Evolutionary conservation across 495 filamentous ascomycete species (phyloP).

Genomic region (Annulohypoxylon nitens): DNA sequence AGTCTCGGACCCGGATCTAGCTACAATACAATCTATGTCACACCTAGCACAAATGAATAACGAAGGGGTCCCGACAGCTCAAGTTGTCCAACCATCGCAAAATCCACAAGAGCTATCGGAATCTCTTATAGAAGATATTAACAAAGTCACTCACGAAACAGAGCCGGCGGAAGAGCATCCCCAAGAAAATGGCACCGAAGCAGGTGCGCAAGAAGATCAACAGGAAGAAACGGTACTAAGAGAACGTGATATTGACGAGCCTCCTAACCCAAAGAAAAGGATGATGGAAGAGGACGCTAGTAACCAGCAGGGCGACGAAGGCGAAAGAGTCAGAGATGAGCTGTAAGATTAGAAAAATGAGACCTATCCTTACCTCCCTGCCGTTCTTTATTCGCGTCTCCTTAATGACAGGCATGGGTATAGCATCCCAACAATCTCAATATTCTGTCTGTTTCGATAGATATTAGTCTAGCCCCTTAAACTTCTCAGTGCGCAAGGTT

Average conservation of each 20-base stretch:
- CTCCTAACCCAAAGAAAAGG: conserved; percentile 82
- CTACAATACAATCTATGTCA: conserved; percentile 37
- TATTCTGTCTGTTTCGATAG: conserved; percentile 45
- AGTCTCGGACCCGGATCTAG: conserved; percentile 50
- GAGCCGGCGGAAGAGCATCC: conserved; percentile 48
- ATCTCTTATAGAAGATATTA: conserved; percentile 63
- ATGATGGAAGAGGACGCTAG: conserved; percentile 78
- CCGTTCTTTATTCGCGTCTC: conserved; percentile 22
- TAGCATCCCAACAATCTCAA: conserved; percentile 5
- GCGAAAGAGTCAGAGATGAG: conserved; percentile 55
- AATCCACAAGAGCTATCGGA: conserved; percentile 46
- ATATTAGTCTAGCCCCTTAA: conserved; percentile 24
- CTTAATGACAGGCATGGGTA: conserved; percentile 11
- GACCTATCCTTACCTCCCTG: conserved; percentile 20
- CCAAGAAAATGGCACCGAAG: conserved; percentile 14
- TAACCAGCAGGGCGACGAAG: conserved; percentile 6
- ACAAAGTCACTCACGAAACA: conserved; percentile 57
- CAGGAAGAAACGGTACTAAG: conserved; percentile 60
- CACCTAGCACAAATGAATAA: conserved; percentile 57
- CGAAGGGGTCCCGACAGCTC: conserved; percentile 62
- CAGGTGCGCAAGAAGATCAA: conserved; percentile 41
- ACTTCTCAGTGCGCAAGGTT: conserved; percentile 8
- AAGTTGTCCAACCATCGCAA: conserved; percentile 44
- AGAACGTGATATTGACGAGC: conserved; percentile 61
- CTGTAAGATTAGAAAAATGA: conserved; percentile 49